Evolutionary conservation across 371 early-diverging fungal genomes (phyloP).

Genomic region (Mucor ambiguus): DNA sequence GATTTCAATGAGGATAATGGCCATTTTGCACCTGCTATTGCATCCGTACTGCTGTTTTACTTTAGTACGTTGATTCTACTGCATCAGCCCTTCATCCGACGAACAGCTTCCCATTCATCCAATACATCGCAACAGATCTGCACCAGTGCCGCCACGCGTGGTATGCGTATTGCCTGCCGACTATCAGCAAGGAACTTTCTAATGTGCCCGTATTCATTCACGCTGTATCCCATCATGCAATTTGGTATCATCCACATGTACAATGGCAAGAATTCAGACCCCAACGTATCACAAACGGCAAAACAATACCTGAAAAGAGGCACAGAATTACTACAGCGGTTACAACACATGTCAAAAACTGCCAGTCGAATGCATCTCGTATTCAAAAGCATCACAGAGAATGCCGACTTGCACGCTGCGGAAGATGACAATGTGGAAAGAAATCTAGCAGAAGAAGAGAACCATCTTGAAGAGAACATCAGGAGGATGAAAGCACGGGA

Average conservation of each 20-base stretch:
- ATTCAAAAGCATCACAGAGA: slow-evolving; percentile 31
- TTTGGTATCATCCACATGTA: slow-evolving; percentile 44
- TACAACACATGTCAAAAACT: slow-evolving; percentile 31
- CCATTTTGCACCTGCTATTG: slow-evolving; percentile 36
- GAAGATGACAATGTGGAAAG: slow-evolving; percentile 15
- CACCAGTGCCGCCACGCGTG: slow-evolving; percentile 42
- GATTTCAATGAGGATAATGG: slow-evolving; percentile 39
- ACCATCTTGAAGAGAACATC: slow-evolving; percentile 15
- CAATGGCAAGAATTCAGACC: slow-evolving; percentile 39
- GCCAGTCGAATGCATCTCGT: slow-evolving; percentile 18
- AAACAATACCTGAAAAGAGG: slow-evolving; percentile 32
- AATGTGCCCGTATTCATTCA: slow-evolving; percentile 42
- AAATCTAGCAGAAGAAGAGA: slow-evolving; percentile 6
- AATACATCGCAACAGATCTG: slow-evolving; percentile 42
- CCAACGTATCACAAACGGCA: slow-evolving; percentile 26
- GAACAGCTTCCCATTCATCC: slow-evolving; percentile 17
- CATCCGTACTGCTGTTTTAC: slow-evolving; percentile 37
- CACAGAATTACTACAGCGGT: slow-evolving; percentile 19
- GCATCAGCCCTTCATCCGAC: slow-evolving; percentile 44
- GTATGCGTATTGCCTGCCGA: slow-evolving; percentile 34
- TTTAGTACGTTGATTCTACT: slow-evolving; percentile 38
- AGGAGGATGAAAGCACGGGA: not conserved
- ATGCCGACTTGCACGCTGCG: slow-evolving; percentile 9
- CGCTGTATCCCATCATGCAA: slow-evolving; percentile 42
- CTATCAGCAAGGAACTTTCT: slow-evolving; percentile 33